Conservation (phyloP, 805 yeast genomes). For the Priceomyces medius region DNA sequence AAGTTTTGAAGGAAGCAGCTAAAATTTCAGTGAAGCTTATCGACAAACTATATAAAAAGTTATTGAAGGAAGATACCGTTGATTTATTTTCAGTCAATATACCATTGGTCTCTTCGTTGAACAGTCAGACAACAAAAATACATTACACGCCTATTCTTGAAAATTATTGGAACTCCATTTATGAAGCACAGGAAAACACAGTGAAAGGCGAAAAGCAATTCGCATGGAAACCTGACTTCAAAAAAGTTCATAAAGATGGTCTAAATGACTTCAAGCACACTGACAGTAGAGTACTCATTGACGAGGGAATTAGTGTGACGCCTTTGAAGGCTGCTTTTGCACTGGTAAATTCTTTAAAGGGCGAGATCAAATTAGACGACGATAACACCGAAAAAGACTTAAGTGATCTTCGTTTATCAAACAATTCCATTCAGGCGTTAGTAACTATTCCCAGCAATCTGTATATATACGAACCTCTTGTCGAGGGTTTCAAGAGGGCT, state of each 20-base stretch:
- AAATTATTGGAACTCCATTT: constrained; percentile 77
- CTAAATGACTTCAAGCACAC: constrained; percentile 42
- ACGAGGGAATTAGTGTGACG: constrained; percentile 57
- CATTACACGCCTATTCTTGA: constrained; percentile 75
- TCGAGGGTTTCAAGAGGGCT: constrained; percentile 30
- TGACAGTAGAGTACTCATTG: constrained; percentile 70
- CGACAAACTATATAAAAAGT: constrained; percentile 53
- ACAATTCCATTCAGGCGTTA: constrained; percentile 20
- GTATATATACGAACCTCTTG: constrained; percentile 45
- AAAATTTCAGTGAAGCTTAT: constrained; percentile 63
- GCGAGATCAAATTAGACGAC: constrained; percentile 52
- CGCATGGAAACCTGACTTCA: constrained; percentile 84
- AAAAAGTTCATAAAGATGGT: constrained; percentile 56
- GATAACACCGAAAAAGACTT: constrained; percentile 9
- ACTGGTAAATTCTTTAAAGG: constrained; percentile 49
- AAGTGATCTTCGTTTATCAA: background rate
- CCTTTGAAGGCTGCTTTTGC: constrained; percentile 68
- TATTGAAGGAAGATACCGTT: constrained; percentile 48
- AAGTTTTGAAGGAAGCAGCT: constrained; percentile 62
- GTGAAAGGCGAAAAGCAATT: constrained; percentile 46
- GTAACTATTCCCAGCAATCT: constrained; percentile 37
- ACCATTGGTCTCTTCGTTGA: constrained; percentile 62
- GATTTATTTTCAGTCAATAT: constrained; percentile 84
- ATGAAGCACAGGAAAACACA: constrained; percentile 25
- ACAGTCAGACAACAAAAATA: constrained; percentile 57